Base-by-base conservation (phyloP, 2,329 filamentous ascomycete genomes). In the Colletotrichum nymphaeae region DNA sequence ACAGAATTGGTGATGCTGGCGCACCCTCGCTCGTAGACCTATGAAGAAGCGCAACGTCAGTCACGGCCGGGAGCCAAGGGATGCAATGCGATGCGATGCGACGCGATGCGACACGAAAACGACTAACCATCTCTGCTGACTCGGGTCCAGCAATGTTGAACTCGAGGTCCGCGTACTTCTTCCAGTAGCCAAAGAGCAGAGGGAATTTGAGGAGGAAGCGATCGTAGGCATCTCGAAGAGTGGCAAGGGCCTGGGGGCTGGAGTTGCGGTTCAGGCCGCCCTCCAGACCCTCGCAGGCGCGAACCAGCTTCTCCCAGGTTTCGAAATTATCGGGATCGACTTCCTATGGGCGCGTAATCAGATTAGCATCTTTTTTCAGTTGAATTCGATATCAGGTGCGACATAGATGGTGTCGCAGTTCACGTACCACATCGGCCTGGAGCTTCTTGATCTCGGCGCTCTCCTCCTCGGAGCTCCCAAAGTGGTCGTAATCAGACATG, bases 141-240 rank as follows among this genome's bases (percentile, higher is more conserved):
- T 99, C 97, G 5, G 97, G 97, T 22, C 97, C 97, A 5, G 95
- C 95, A 76, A 99, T 98, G 63, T 95, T 95, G 85, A 99, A 99
- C 81, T 99, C 97, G 76, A 97, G 89, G 79, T 98, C 96, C 80
- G 97, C 97, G 88, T 98, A 99, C 83, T 98, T 98, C 87, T 98
- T 98, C 97, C 97, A 99, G 86, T 98, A 99, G 65, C 96, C 97
- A 79, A 98, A 99, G 52, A 98, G 91, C 12, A 98, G 89, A 3
- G 97, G 97, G 76, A 98, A 99, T 81, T 98, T 98, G 74, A 94
- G 91, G 26, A 99, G 92, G 80, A 99, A 97, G 60, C 93, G 91
- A 82, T 99, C 95, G 86, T 97, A 98, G 75, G 94, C 91, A 82
- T 94, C 92, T 83, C 97, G 93, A 69, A 95, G 93, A 12, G 95